These are phyloP conservation scores for Allantophomopsis cytisporea DNA, from an alignment of 2,329 filamentous ascomycete genomes.

Conservation along the genomic window DNA sequence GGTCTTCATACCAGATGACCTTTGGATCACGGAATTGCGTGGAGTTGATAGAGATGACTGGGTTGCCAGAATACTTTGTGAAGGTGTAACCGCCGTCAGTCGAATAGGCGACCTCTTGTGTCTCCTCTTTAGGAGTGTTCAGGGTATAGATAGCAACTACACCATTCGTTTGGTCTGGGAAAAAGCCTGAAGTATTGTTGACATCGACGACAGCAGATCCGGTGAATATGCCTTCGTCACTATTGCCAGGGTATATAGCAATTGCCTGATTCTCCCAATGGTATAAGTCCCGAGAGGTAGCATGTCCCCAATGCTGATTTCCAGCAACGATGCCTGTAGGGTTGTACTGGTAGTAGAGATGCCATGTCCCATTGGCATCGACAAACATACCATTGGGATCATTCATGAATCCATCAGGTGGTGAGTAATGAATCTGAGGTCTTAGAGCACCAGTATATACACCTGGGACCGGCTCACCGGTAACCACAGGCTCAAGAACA, in stretches of 20 bases:
- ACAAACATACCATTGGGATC: slow-evolving; percentile 50
- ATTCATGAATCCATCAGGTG: slow-evolving; percentile 36
- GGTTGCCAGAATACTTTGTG: slow-evolving; percentile 40
- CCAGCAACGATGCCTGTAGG: slow-evolving; percentile 30
- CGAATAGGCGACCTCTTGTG: slow-evolving; percentile 45
- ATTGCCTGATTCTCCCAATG: slow-evolving; percentile 49
- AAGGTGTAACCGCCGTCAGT: slow-evolving; percentile 46
- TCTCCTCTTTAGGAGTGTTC: slow-evolving; percentile 17
- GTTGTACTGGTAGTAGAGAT: slow-evolving; percentile 50
- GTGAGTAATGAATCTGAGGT: slow-evolving; percentile 38
- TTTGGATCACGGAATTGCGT: slow-evolving; percentile 50
- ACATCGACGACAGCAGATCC: slow-evolving; percentile 42
- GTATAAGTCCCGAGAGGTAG: slow-evolving; percentile 43
- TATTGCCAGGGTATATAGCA: slow-evolving; percentile 33
- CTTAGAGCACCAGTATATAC: background rate
- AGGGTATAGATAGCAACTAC: slow-evolving; percentile 39
- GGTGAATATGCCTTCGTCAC: slow-evolving; percentile 25
- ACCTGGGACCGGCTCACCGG: background rate
- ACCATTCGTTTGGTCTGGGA: slow-evolving; percentile 38
- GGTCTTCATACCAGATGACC: slow-evolving; percentile 37
- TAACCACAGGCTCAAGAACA: background rate
- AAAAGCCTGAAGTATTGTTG: slow-evolving; percentile 52
- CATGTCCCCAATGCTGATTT: slow-evolving; percentile 52
- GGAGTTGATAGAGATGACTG: slow-evolving; percentile 37
- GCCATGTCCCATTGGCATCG: slow-evolving; percentile 38